Base-by-base conservation (phyloP, 1,284 basidiomycete genomes). In the Chalciporus sp. region DNA sequence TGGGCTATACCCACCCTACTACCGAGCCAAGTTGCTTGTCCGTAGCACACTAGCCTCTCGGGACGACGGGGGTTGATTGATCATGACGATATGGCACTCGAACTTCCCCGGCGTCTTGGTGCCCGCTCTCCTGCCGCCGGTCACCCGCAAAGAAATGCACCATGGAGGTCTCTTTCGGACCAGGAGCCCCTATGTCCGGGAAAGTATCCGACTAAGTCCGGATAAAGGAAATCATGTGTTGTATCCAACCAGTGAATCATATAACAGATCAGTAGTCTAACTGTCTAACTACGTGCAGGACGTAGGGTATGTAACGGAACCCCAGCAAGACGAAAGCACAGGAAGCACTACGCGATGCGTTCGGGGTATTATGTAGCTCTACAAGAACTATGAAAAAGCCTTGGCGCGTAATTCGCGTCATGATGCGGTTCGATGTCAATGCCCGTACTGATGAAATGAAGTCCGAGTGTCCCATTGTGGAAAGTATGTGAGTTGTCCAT, bases 341-440 rank as follows among this genome's bases (percentile, higher is more conserved):
- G 48, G 16, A 33, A 56, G 45, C 57, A 28, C 42, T 54, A 46
- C 45, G 54, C 51, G 52, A 57, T 47, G 42, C 41, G 43, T 46
- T 56, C 55, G 39, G 53, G 40, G 26, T 61, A 61, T 61, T 61
- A 67, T 53, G 49, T 20, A 51, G 52, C 53, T 66, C 49, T 65
- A 69, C 19, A 45, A 47, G 27, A 56, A 49, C 14, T 7, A n/a
- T 35, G 47, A 45, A 20, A 45, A 54, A 10, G 29, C 49, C n/a
- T 23, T 47, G 53, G 28, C 51, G 47, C 50, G 43, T 62, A 56
- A 47, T 37, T 44, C 43, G 47, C 54, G 17, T 47, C 51, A 27
- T 49, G 20, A 45, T 46, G 16, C 8, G 52, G 29, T 28, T 35
- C 11, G 42, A 44, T 49, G 39, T 20, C 49, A 29, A 51, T 41